These are phyloP conservation scores for Amaranthus tricolor DNA, from an alignment of 179 eudicot species.

Conservation along the genomic window DNA sequence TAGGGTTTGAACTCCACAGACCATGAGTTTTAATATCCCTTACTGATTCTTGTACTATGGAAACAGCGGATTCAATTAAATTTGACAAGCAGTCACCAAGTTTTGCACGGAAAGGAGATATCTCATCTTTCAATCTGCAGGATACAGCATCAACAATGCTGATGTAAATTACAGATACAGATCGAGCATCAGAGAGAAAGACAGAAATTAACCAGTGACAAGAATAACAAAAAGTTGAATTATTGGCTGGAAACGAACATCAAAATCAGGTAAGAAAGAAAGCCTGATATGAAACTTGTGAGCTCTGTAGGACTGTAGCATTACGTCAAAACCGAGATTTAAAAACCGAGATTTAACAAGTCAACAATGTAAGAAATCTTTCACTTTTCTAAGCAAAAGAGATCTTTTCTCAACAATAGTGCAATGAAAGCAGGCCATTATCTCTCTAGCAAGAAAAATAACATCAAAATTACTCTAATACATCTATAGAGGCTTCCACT, in stretches of 20 bases:
- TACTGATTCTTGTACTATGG: constrained; percentile 42
- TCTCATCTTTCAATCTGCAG: constrained; percentile 56
- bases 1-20: constrained; percentile 40
- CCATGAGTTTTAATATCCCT: constrained; percentile 41
- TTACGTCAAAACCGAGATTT: background rate
- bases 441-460: background rate
- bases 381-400: background rate
- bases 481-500: background rate
- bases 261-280: background rate
- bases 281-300: background rate
- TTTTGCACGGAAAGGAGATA: constrained; percentile 44
- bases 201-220: background rate
- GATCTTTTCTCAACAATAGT: background rate
- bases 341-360: too few species aligned
- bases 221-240: background rate
- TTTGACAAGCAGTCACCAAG: constrained; percentile 51
- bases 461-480: background rate
- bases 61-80: constrained; percentile 56
- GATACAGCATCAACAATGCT: constrained; percentile 16
- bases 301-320: background rate
- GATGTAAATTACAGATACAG: constrained; percentile 1
- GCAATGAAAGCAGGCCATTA: background rate
- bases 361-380: background rate
- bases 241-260: background rate
- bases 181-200: background rate